A percentile compares a stretch with the other conserved stretches of the same genome.
Conservation (phyloP, 305 asterid genomes). For the Fraxinus baroniana region DNA sequence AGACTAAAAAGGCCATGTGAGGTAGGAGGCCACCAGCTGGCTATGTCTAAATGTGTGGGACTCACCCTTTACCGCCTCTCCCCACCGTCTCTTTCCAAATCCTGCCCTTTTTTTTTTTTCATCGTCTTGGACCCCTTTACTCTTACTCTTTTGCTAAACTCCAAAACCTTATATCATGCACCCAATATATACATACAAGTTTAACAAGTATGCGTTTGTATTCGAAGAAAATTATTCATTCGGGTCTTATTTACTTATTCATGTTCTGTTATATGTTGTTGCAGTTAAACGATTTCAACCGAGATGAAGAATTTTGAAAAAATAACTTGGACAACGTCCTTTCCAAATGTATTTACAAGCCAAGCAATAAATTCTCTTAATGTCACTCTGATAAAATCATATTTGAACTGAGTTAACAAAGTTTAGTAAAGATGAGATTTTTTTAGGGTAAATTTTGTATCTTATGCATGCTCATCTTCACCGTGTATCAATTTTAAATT, state of each 20-base stretch:
- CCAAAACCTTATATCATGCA: slow-evolving; percentile 8
- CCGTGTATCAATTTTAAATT: not conserved
- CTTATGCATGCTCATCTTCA: not conserved
- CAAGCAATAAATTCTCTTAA: not conserved
- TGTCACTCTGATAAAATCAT: not conserved
- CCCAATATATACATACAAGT: not conserved
- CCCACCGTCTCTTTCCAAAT: slow-evolving; percentile 22
- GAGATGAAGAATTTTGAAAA: not conserved
- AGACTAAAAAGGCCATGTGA: slow-evolving; percentile 50
- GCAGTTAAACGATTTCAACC: not conserved
- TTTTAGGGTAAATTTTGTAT: not conserved
- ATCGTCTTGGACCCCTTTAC: slow-evolving; percentile 17
- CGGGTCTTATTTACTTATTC: not conserved
- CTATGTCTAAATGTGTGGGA: slow-evolving; percentile 43
- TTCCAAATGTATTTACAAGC: not conserved
- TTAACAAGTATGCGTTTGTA: not conserved
- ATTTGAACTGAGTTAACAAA: not conserved
- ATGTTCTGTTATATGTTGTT: not conserved
- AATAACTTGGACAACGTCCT: not conserved
- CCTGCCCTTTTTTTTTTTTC: not conserved
- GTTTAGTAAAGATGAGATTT: not conserved
- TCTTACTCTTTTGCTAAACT: slow-evolving; percentile 26
- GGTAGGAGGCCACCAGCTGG: slow-evolving; percentile 78
- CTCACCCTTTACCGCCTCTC: slow-evolving; percentile 33
- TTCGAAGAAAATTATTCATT: not conserved